Evolutionary conservation across 176 grass and related monocot species (phyloP).

Genomic region (Thinopyrum elongatum): DNA sequence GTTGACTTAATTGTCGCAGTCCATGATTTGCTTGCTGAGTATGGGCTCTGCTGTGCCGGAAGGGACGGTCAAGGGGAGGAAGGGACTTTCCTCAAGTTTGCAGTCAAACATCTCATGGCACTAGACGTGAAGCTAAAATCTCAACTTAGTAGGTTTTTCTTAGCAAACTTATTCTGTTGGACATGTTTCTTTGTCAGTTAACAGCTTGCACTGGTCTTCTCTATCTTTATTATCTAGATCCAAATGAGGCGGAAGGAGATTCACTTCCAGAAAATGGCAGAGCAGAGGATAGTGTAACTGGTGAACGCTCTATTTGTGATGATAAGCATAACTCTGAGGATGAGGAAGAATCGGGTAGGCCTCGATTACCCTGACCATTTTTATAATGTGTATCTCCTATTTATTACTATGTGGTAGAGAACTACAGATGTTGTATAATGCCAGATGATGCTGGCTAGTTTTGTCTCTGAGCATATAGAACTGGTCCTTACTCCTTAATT

Average conservation of each 20-base stretch:
- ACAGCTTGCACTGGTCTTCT: slow-evolving; percentile 21
- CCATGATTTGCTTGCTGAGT: slow-evolving; percentile 95
- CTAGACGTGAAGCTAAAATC: slow-evolving; percentile 93
- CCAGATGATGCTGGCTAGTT: slow-evolving; percentile 4
- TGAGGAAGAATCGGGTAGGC: slow-evolving; percentile 63
- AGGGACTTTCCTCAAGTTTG: slow-evolving; percentile 90
- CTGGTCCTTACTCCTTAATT: background rate
- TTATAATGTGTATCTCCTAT: slow-evolving; percentile 23
- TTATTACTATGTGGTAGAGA: slow-evolving; percentile 18
- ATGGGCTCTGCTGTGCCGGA: slow-evolving; percentile 91
- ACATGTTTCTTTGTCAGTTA: slow-evolving; percentile 19
- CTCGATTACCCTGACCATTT: slow-evolving; percentile 16
- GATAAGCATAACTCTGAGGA: slow-evolving; percentile 58
- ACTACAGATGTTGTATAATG: slow-evolving; percentile 27
- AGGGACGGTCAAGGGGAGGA: slow-evolving; percentile 76
- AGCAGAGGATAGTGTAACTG: slow-evolving; percentile 25
- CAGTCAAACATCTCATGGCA: slow-evolving; percentile 94
- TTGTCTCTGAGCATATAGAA: background rate
- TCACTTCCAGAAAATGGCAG: slow-evolving; percentile 19
- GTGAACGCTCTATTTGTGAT: slow-evolving; percentile 26
- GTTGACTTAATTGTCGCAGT: slow-evolving; percentile 89
- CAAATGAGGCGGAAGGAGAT: slow-evolving; percentile 65
- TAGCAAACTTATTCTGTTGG: slow-evolving; percentile 17
- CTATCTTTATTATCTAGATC: slow-evolving; percentile 57
- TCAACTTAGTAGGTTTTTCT: slow-evolving; percentile 65